A percentile compares a stretch with the other conserved stretches of the same genome.
phyloP scores from a whole-genome alignment of 1,284 basidiomycete genomes.

The Dichomitus squalens region DNA sequence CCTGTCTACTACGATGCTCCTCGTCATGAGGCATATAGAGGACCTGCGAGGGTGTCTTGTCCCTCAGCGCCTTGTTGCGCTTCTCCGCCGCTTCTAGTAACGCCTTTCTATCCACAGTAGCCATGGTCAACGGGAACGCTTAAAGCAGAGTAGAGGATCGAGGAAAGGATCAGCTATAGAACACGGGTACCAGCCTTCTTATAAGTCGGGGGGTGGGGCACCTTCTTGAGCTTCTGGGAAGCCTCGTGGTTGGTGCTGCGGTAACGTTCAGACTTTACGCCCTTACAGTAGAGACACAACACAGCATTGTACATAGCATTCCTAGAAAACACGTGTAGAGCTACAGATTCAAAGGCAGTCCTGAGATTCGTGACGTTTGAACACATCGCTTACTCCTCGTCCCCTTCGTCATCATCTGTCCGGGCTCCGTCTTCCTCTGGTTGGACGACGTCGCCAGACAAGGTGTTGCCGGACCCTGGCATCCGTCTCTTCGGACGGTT shows the following conservation, averaged over 20 bases:
- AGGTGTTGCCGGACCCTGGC: conserved; percentile 28
- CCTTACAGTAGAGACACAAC: too few relatives aligned
- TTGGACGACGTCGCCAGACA: conserved; percentile 15
- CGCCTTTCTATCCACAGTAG: neutral
- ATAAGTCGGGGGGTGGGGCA: neutral
- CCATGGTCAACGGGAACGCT: neutral
- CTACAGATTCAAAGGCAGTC: conserved; percentile 1
- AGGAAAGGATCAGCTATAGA: neutral
- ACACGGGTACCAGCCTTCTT: neutral
- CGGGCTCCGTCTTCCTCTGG: conserved; percentile 8
- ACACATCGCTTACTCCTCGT: conserved; percentile 14
- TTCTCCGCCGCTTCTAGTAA: conserved; percentile 2
- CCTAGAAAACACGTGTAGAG: neutral
- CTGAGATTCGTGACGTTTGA: neutral
- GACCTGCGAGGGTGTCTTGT: conserved; percentile 3
- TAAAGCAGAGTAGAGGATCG: neutral
- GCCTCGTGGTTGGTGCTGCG: neutral
- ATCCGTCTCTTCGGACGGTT: conserved; percentile 17
- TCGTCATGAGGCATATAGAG: conserved; percentile 12
- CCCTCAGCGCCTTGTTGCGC: neutral
- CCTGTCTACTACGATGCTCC: conserved; percentile 11
- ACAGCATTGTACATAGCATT: neutral
- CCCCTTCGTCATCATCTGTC: conserved; percentile 11
- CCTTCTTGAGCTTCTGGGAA: neutral
- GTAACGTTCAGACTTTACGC: too few relatives aligned